phyloP scores from a whole-genome alignment of 2,329 filamentous ascomycete species.

The Sporothrix pseudoabietina region DNA sequence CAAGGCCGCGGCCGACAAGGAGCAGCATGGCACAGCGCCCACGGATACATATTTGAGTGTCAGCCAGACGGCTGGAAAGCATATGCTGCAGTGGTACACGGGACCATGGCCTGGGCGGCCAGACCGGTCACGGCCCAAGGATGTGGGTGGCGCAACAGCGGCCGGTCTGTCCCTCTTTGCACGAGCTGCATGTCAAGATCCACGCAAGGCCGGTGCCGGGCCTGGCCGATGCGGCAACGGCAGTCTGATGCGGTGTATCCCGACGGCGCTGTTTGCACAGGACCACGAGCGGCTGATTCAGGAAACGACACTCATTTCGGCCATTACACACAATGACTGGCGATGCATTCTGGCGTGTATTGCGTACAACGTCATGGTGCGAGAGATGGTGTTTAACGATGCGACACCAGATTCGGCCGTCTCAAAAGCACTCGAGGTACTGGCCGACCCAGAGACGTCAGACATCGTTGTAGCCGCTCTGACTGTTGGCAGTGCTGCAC shows the following conservation, averaged over 20 bases:
- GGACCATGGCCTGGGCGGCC: constrained; percentile 49
- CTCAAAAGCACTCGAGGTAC: constrained; percentile 34
- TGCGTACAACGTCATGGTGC: constrained; percentile 47
- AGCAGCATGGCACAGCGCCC: not conserved
- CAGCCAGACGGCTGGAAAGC: constrained; percentile 42
- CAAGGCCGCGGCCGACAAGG: constrained; percentile 4
- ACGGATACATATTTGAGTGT: constrained; percentile 37
- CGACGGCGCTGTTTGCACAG: constrained; percentile 47
- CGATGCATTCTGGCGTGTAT: constrained; percentile 45
- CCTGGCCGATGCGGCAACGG: constrained; percentile 48
- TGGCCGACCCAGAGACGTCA: constrained; percentile 31
- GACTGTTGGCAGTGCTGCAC: not conserved
- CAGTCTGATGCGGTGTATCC: constrained; percentile 52
- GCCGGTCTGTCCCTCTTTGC: constrained; percentile 42
- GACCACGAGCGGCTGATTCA: constrained; percentile 36
- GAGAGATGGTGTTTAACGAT: constrained; percentile 40
- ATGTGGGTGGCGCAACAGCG: constrained; percentile 48
- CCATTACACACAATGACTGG: constrained; percentile 46
- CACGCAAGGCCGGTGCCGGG: constrained; percentile 44
- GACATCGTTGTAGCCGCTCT: not conserved
- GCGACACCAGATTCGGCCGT: constrained; percentile 38
- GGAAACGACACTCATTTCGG: constrained; percentile 45
- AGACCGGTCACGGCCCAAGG: constrained; percentile 41
- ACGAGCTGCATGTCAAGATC: constrained; percentile 36
- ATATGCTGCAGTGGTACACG: constrained; percentile 48